A percentile compares a stretch with the other conserved stretches of the same genome.
Conservation (phyloP, 2,329 filamentous ascomycete genomes). For the Chaetothyriales sp. region DNA sequence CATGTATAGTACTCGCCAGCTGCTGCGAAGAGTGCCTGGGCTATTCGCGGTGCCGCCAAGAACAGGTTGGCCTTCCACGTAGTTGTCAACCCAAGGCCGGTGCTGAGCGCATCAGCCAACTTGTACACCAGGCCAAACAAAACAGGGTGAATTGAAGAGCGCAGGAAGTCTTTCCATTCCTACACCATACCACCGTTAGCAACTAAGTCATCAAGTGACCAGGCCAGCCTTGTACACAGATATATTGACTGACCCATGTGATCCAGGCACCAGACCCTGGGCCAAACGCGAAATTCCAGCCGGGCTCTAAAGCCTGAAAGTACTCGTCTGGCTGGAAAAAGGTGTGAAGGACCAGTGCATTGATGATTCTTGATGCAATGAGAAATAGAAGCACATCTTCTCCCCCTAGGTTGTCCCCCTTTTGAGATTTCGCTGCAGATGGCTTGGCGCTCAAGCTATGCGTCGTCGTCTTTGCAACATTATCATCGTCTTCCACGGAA, state of each 20-base stretch:
- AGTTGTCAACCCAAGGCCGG: constrained; percentile 38
- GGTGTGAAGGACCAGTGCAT: constrained; percentile 62
- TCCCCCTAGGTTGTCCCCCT: neutral
- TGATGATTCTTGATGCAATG: constrained; percentile 60
- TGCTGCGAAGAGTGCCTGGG: constrained; percentile 66
- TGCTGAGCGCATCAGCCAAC: constrained; percentile 41
- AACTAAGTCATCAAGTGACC: too few relatives aligned
- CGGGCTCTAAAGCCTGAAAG: constrained; percentile 88
- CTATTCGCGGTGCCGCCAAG: constrained; percentile 54
- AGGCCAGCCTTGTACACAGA: neutral
- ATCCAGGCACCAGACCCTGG: constrained; percentile 63
- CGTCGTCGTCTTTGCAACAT: neutral
- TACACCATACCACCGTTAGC: constrained; percentile 25
- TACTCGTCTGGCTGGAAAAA: constrained; percentile 99
- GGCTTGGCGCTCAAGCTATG: neutral
- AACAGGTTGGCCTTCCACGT: constrained; percentile 50
- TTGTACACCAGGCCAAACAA: constrained; percentile 68
- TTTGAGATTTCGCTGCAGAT: neutral
- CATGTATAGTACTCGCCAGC: constrained; percentile 75
- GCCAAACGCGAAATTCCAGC: constrained; percentile 80
- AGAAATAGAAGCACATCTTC: constrained; percentile 26
- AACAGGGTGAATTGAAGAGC: constrained; percentile 80
- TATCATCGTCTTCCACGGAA: neutral
- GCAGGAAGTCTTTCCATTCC: constrained; percentile 84
- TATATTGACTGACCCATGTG: constrained; percentile 56